These are phyloP conservation scores for Dalbergia cultrata DNA, from an alignment of 306 rosid species.

Conservation along the genomic window DNA sequence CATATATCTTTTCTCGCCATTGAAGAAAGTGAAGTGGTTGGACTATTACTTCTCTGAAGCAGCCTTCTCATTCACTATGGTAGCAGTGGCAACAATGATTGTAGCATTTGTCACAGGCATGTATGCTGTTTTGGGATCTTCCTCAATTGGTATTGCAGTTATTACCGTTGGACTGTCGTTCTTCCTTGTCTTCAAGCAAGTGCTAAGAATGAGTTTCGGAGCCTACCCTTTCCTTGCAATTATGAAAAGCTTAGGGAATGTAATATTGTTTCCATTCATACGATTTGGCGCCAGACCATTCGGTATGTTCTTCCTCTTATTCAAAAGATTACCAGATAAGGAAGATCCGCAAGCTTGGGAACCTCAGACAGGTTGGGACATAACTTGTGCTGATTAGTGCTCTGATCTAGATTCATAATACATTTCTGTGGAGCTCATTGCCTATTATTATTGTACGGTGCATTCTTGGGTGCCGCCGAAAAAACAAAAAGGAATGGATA, in stretches of 20 bases:
- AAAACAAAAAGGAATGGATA: too few relatives aligned
- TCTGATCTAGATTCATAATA: too few relatives aligned
- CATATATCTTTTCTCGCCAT: neutral
- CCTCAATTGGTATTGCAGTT: neutral
- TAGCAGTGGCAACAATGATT: neutral
- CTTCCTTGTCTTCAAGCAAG: too few relatives aligned
- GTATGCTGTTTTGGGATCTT: neutral
- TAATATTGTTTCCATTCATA: neutral
- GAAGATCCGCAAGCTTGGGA: too few relatives aligned
- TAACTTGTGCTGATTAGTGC: too few relatives aligned
- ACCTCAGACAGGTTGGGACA: too few relatives aligned
- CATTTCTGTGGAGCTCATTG: too few relatives aligned
- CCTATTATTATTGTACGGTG: too few relatives aligned
- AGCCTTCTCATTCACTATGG: neutral
- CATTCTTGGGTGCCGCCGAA: too few relatives aligned
- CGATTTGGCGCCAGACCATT: neutral
- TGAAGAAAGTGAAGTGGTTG: neutral
- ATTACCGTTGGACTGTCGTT: too few relatives aligned
- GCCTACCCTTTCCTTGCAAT: neutral
- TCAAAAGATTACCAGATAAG: neutral
- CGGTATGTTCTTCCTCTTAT: neutral
- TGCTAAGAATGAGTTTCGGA: neutral
- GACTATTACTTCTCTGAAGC: neutral
- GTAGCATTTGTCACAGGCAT: conserved; percentile 9
- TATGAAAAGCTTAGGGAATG: neutral